These are phyloP conservation scores for Tieghemostelium lacteum DNA, from an alignment of 78 protist species.

Conservation along the genomic window DNA sequence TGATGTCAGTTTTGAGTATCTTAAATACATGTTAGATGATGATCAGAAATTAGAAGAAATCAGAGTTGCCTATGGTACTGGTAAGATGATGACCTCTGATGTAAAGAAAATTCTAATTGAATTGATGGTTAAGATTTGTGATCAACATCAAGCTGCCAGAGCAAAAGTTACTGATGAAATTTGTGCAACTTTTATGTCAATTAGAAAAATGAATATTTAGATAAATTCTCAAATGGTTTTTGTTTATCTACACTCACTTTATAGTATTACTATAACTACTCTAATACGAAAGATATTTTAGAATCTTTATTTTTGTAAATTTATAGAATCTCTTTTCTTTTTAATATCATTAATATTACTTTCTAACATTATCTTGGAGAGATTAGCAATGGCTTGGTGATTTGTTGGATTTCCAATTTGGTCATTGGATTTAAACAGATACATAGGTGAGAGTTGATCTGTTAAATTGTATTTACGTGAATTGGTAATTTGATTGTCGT, in stretches of 20 bases:
- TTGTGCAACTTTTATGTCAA: constrained; percentile 53
- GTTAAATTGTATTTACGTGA: not conserved
- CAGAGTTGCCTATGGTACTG: constrained; percentile 82
- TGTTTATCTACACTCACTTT: too few relatives aligned
- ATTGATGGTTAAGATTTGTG: constrained; percentile 34
- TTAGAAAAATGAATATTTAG: constrained; percentile 39
- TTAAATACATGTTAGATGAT: constrained; percentile 93
- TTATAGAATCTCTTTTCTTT: constrained; percentile 22
- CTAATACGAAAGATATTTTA: not conserved
- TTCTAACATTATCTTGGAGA: constrained; percentile 27
- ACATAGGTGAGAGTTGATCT: not conserved
- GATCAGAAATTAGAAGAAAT: constrained; percentile 90
- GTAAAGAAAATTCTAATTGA: constrained; percentile 87
- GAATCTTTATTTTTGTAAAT: not conserved
- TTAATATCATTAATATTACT: constrained; percentile 1
- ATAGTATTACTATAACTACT: too few relatives aligned
- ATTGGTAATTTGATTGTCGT: not conserved
- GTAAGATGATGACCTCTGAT: constrained; percentile 93
- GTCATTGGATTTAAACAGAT: not conserved
- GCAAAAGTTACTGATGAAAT: constrained; percentile 73
- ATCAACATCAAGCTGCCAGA: constrained; percentile 75
- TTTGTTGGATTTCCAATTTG: not conserved
- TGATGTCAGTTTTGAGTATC: constrained; percentile 94
- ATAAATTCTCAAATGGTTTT: not conserved
- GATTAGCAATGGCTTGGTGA: constrained; percentile 3